Conservation (phyloP, 2,329 filamentous ascomycete species). For the Botrytis medusae region DNA sequence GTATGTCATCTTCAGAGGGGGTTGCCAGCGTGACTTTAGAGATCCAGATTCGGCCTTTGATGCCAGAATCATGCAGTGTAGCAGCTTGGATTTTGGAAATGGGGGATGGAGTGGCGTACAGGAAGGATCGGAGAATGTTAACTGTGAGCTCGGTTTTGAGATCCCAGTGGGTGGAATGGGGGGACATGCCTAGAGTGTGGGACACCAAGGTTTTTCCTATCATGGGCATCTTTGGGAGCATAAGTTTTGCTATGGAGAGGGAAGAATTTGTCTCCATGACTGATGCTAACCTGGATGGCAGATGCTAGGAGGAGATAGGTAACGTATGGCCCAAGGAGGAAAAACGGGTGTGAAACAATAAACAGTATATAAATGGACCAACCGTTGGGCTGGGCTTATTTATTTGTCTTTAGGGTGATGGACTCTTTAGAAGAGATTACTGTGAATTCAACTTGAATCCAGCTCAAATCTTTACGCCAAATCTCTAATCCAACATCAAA, state of each 20-base stretch:
- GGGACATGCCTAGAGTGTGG: constrained; percentile 67
- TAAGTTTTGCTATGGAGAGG: constrained; percentile 31
- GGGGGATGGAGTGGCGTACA: constrained; percentile 43
- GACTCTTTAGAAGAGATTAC: not conserved
- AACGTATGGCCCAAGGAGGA: not conserved
- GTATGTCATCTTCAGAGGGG: constrained; percentile 56
- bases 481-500: not conserved
- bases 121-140: constrained; percentile 65
- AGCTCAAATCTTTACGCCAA: not conserved
- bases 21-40: constrained; percentile 64
- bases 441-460: not conserved
- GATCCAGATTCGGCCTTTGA: constrained; percentile 83
- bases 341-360: not conserved
- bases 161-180: constrained; percentile 74
- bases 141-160: constrained; percentile 72
- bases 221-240: constrained; percentile 58
- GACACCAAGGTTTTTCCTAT: constrained; percentile 59
- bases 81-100: constrained; percentile 63
- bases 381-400: not conserved
- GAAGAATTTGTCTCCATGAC: constrained; percentile 39
- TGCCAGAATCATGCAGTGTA: constrained; percentile 59
- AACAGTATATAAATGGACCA: not conserved
- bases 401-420: not conserved
- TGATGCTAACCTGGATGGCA: not conserved
- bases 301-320: constrained; percentile 37